These are phyloP conservation scores for Babesia ovis DNA, from an alignment of 169 alveolate genomes.

Conservation along the genomic window DNA sequence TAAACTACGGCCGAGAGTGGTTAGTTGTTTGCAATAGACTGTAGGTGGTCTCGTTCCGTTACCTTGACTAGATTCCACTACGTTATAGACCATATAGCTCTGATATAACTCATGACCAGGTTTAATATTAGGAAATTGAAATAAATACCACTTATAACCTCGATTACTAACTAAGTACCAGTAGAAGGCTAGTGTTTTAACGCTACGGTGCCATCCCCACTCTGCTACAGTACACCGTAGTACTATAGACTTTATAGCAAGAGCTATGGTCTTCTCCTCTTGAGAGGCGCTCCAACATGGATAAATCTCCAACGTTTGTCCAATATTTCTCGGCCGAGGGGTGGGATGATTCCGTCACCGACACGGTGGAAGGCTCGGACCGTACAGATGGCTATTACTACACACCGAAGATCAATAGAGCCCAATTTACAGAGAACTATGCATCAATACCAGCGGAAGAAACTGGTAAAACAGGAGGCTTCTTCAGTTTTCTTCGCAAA, in stretches of 20 bases:
- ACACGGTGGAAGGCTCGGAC: not conserved
- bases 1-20: no score
- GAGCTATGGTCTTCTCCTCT: not conserved
- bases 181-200: no score
- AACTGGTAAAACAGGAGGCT: not conserved
- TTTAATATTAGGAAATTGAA: no score
- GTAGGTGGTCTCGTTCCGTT: no score
- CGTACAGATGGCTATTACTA: not conserved
- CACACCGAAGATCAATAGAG: not conserved
- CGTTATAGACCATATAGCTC: no score
- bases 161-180: no score
- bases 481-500: not conserved
- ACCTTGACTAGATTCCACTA: no score
- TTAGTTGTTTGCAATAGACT: no score
- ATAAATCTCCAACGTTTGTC: not conserved
- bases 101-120: no score
- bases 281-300: not conserved
- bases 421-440: not conserved
- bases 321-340: not conserved
- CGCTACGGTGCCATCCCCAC: conserved; percentile 9
- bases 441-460: conserved; percentile 2
- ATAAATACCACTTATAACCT: no score
- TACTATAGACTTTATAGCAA: not conserved
- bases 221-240: not conserved
- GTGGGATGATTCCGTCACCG: not conserved